phyloP scores from a whole-genome alignment of 2,329 filamentous ascomycete species.

The Claviceps monticola region DNA sequence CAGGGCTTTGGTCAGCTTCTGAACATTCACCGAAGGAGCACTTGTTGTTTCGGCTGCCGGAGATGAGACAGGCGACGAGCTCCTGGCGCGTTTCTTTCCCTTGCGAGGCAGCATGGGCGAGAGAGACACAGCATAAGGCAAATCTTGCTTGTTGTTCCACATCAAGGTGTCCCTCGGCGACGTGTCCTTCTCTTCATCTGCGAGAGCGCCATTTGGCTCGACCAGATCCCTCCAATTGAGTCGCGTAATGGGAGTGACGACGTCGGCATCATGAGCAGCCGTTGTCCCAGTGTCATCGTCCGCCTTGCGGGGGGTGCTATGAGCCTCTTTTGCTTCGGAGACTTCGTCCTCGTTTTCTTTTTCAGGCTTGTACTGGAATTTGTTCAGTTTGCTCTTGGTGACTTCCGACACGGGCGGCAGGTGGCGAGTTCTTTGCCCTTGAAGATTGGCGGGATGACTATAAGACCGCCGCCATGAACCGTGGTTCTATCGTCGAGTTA shows the following conservation, averaged over 20 bases:
- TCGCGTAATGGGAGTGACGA: conserved; percentile 34
- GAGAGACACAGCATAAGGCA: conserved; percentile 24
- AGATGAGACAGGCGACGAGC: conserved; percentile 60
- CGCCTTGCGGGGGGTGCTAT: conserved; percentile 5
- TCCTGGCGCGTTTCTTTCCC: conserved; percentile 54
- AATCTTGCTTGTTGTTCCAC: conserved; percentile 41
- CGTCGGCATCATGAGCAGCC: background rate
- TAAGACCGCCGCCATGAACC: conserved; percentile 40
- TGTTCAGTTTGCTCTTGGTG: conserved; percentile 48
- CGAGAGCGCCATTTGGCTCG: conserved; percentile 24
- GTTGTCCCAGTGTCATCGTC: conserved; percentile 8
- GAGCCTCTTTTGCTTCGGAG: conserved; percentile 5
- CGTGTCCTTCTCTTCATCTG: conserved; percentile 30
- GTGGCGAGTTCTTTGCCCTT: conserved; percentile 22
- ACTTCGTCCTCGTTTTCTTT: conserved; percentile 9
- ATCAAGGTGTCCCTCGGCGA: conserved; percentile 49
- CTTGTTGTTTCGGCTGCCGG: conserved; percentile 36
- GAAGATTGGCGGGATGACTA: conserved; percentile 30
- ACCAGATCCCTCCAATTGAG: conserved; percentile 46
- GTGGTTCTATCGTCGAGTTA: conserved; percentile 18
- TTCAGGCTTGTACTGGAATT: conserved; percentile 30
- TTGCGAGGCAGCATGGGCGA: conserved; percentile 36
- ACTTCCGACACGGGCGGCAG: conserved; percentile 39
- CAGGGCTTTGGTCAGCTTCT: conserved; percentile 42
- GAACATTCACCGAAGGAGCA: conserved; percentile 39